These are phyloP conservation scores for Hura crepitans DNA, from an alignment of 441 rosid genomes.

Conservation along the genomic window DNA sequence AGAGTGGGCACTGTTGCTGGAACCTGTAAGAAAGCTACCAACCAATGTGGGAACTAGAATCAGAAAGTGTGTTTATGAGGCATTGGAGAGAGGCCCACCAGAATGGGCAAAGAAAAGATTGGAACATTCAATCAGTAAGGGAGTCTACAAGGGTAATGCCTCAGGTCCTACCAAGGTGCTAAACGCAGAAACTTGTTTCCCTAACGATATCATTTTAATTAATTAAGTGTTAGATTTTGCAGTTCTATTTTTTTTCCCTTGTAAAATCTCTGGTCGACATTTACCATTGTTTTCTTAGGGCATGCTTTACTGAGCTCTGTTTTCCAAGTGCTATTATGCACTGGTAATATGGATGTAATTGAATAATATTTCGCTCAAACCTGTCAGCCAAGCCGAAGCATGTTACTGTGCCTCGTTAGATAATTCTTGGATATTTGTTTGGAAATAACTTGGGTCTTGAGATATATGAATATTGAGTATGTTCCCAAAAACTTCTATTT, in stretches of 20 bases:
- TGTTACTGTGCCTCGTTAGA: not conserved
- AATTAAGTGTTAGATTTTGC: not conserved
- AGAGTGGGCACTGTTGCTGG: conserved; percentile 84
- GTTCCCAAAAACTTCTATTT: not conserved
- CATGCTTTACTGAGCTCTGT: not conserved
- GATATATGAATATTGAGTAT: not conserved
- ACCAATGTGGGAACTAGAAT: conserved; percentile 99
- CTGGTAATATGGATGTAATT: not conserved
- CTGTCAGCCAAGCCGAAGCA: conserved; percentile 1
- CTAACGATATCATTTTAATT: not conserved
- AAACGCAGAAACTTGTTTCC: conserved; percentile 6
- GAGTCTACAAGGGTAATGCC: conserved; percentile 97
- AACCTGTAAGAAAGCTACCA: conserved; percentile 94
- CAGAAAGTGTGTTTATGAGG: conserved; percentile 86
- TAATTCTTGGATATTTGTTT: not conserved
- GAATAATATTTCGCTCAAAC: not conserved
- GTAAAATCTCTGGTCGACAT: not conserved
- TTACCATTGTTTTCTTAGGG: not conserved
- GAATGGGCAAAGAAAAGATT: conserved; percentile 88
- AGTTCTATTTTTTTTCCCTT: not conserved
- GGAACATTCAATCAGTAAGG: conserved; percentile 95
- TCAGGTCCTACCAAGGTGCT: conserved; percentile 99
- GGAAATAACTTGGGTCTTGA: not conserved
- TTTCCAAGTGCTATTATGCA: not conserved
- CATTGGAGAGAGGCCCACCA: conserved; percentile 78